These are phyloP conservation scores for Puya raimondii DNA, from an alignment of 176 grass and related monocot genomes.

Conservation along the genomic window DNA sequence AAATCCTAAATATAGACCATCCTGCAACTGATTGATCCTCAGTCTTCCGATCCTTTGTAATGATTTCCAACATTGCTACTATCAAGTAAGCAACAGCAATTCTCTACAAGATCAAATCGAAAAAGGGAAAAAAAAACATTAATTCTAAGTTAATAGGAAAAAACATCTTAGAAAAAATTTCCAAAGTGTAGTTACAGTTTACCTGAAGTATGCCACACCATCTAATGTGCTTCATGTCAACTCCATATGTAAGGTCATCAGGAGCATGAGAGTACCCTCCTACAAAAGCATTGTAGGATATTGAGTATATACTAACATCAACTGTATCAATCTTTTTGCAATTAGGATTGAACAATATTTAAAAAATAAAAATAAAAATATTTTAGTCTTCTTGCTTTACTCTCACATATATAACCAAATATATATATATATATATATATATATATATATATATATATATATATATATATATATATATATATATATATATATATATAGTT, in stretches of 20 bases:
- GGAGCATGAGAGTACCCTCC: constrained; percentile 91
- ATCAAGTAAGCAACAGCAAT: constrained; percentile 90
- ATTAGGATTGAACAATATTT: no score
- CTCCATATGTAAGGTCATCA: constrained; percentile 56
- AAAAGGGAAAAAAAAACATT: background rate
- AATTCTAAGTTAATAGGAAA: background rate
- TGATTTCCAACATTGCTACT: constrained; percentile 58
- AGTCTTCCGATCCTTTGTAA: constrained; percentile 55
- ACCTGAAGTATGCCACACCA: constrained; percentile 96
- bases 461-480: no score
- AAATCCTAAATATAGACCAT: constrained; percentile 54
- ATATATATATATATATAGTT: no score
- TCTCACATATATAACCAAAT: no score
- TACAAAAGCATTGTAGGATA: constrained; percentile 11
- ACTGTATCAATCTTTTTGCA: no score
- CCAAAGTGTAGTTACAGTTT: background rate
- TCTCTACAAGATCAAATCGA: constrained; percentile 32
- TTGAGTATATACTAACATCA: background rate
- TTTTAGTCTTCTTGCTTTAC: no score
- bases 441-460: no score
- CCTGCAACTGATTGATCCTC: constrained; percentile 43
- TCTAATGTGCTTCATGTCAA: constrained; percentile 76
- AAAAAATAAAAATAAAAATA: no score
- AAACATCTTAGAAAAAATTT: background rate
- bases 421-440: no score